A percentile compares a stretch with the other conserved stretches of the same genome.
Evolutionary conservation across 768 basidiomycete species (phyloP).

Genomic region (Tulasnella sp.): DNA sequence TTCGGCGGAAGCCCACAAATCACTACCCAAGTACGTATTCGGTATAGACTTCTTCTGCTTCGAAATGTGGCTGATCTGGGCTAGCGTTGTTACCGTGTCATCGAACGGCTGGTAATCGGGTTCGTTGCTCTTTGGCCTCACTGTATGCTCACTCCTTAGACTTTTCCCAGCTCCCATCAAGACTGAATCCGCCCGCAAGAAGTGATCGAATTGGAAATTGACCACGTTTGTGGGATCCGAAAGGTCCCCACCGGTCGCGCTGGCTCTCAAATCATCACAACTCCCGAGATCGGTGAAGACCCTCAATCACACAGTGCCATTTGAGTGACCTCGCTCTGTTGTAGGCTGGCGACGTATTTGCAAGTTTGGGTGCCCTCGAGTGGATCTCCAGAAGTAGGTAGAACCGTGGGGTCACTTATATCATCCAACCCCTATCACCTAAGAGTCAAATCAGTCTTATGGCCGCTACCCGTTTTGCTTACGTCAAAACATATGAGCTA

Average conservation of each 20-base stretch:
- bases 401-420: neutral
- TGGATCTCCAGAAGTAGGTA: no score
- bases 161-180: neutral
- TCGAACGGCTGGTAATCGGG: neutral
- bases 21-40: no score
- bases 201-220: neutral
- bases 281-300: neutral
- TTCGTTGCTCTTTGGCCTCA: neutral
- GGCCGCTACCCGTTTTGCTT: slow-evolving; percentile 91
- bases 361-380: no score
- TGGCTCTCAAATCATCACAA: neutral
- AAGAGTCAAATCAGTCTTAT: slow-evolving; percentile 44
- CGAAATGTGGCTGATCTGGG: neutral
- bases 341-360: neutral
- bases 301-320: neutral
- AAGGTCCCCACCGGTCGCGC: neutral
- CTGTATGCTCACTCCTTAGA: neutral
- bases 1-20: neutral
- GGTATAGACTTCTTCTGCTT: neutral
- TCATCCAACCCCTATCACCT: neutral
- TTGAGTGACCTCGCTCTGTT: neutral
- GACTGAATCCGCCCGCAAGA: neutral
- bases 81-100: neutral
- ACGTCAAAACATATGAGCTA: slow-evolving; percentile 85
- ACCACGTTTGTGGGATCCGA: neutral